phyloP scores from a whole-genome alignment of 2,329 filamentous ascomycete species.

The Apiospora saccharicola region DNA sequence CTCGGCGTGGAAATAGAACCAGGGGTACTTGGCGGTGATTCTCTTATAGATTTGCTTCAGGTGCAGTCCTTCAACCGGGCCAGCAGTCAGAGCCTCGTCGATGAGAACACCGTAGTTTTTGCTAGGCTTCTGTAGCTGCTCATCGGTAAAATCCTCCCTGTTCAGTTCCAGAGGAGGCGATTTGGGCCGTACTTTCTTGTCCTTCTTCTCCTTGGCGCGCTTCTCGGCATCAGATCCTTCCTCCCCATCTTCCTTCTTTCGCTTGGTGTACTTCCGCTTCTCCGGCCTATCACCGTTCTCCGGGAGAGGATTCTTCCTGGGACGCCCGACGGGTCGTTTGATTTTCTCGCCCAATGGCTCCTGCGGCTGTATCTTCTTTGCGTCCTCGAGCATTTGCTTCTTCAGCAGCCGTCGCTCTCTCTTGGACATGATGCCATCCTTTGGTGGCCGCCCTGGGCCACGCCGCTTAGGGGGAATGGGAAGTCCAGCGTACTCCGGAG shows the following conservation, averaged over 20 bases:
- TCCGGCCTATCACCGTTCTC: conserved; percentile 65
- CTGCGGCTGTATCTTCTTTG: conserved; percentile 59
- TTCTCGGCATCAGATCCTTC: conserved; percentile 65
- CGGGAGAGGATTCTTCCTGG: conserved; percentile 67
- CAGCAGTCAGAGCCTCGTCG: conserved; percentile 64
- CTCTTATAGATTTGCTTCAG: conserved; percentile 71
- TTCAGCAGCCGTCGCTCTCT: conserved; percentile 71
- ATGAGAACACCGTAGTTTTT: conserved; percentile 70
- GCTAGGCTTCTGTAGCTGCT: conserved; percentile 66
- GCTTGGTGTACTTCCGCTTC: conserved; percentile 72
- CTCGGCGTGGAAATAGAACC: conserved; percentile 66
- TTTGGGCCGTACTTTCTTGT: conserved; percentile 65
- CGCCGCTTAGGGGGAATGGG: conserved; percentile 68
- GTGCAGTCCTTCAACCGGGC: conserved; percentile 60
- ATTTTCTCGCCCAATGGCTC: conserved; percentile 56
- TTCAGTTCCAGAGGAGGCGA: conserved; percentile 66
- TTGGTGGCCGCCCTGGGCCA: conserved; percentile 81
- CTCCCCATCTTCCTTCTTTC: conserved; percentile 64
- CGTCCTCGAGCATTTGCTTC: conserved; percentile 62
- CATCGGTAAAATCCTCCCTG: conserved; percentile 62
- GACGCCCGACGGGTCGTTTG: conserved; percentile 71
- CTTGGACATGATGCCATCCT: conserved; percentile 85
- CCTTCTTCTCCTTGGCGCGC: conserved; percentile 62
- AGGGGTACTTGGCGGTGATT: conserved; percentile 65
- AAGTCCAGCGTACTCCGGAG: conserved; percentile 32